Evolutionary conservation across 1,284 basidiomycete genomes (phyloP).

Genomic region (Sporisorium graminicola): DNA sequence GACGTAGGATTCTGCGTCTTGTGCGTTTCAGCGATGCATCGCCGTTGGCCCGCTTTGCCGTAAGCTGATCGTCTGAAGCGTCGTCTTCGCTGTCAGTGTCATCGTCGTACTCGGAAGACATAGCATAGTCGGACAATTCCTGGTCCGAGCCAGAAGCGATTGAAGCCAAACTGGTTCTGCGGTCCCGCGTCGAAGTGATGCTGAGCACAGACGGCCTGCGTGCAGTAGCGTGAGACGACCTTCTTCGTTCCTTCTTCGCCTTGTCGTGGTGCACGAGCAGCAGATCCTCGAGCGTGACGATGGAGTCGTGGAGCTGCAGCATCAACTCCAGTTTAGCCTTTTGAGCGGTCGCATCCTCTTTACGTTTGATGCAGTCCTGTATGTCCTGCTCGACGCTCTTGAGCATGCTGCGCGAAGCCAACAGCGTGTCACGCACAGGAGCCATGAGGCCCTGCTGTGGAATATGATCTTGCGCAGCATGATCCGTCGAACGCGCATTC

Average conservation of each 20-base stretch:
- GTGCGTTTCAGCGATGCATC: slow-evolving; percentile 8
- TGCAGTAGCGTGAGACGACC: slow-evolving; percentile 13
- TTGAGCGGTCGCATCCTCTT: slow-evolving; percentile 76
- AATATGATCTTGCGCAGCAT: not conserved
- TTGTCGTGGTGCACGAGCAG: slow-evolving; percentile 74
- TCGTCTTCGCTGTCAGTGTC: slow-evolving; percentile 28
- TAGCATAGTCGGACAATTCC: slow-evolving; percentile 29
- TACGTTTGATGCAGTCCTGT: slow-evolving; percentile 79
- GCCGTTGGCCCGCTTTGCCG: not conserved
- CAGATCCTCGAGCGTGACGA: slow-evolving; percentile 83
- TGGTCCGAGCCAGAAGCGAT: slow-evolving; percentile 21
- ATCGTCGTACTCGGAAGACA: slow-evolving; percentile 46
- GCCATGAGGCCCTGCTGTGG: slow-evolving; percentile 34
- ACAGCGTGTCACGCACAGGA: slow-evolving; percentile 39
- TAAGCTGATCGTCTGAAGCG: not conserved
- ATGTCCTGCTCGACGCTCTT: slow-evolving; percentile 82
- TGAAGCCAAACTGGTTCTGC: slow-evolving; percentile 16
- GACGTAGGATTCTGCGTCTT: slow-evolving; percentile 18
- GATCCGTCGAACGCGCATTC: slow-evolving; percentile 5
- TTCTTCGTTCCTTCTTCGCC: slow-evolving; percentile 2
- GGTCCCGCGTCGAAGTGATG: slow-evolving; percentile 8
- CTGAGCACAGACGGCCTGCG: slow-evolving; percentile 27
- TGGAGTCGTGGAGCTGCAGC: slow-evolving; percentile 87
- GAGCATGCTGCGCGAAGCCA: slow-evolving; percentile 72
- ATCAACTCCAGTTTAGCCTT: slow-evolving; percentile 85